These are phyloP conservation scores for Ganoderma sinense DNA, from an alignment of 1,284 basidiomycete genomes.

Conservation along the genomic window DNA sequence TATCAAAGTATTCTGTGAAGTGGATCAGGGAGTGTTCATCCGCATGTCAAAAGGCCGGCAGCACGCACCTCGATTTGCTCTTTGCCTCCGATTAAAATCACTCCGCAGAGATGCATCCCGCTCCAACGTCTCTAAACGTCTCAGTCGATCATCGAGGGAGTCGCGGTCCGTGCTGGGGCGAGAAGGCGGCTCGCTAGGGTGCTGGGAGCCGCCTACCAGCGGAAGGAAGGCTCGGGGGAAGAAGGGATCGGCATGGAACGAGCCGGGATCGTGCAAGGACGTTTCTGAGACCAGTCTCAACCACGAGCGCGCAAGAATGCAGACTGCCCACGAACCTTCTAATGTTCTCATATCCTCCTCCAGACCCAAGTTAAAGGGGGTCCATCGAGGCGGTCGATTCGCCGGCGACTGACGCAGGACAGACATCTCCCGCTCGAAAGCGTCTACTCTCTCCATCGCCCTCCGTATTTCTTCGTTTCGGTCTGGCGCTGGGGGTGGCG, in stretches of 20 bases:
- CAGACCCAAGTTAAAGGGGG: neutral
- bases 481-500: neutral
- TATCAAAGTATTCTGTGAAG: neutral
- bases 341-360: neutral
- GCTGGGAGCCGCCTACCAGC: neutral
- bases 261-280: neutral
- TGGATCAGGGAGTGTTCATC: neutral
- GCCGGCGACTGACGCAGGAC: conserved; percentile 24
- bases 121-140: neutral
- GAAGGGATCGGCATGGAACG: neutral
- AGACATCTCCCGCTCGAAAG: conserved; percentile 28
- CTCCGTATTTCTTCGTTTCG: conserved; percentile 12
- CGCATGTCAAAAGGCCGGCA: neutral
- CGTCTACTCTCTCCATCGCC: conserved; percentile 23
- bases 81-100: neutral
- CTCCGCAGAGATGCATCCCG: neutral
- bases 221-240: neutral
- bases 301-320: neutral
- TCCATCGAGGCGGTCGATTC: conserved; percentile 7
- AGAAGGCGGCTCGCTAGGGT: neutral
- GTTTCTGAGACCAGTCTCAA: neutral
- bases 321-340: neutral
- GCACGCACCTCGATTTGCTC: conserved; percentile 6
- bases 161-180: neutral
- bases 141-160: conserved; percentile 1